Base-by-base conservation (phyloP, 1,139 yeast species). In the Kodamaea anthophila region DNA sequence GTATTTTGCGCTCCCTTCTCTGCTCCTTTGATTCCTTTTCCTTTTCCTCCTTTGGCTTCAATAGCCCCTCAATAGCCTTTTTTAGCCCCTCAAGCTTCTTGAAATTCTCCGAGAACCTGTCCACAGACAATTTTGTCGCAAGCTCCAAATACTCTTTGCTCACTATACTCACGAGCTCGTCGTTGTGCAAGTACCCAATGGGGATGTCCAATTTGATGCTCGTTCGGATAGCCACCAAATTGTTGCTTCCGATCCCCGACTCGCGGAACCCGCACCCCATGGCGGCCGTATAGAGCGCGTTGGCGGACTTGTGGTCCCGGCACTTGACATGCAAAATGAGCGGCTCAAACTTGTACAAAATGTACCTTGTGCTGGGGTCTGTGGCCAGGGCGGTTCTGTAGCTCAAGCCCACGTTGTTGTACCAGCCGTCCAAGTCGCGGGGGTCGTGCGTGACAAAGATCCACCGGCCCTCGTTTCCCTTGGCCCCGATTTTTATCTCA, bases 181-280 rank as follows among this genome's bases (percentile, higher is more conserved):
- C 57, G 1, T 42, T 48, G 5, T 55, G 60, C 8, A 68, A 51
- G 39, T 58, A 74, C 0, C 86, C 94, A 20, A 84, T 70, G 0
- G 94, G 94, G 0, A 77, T 63, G 50, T 84, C 94, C 18, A 84
- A 53, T 42, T 74, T 73, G 34, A 84, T 77, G 9, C 83, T 75
- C 4, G 75, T 80, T 40, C 94, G 61, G 13, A 84, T 77, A 0
- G 85, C 94, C 4, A 84, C 94, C n/a, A 79, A 63, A 43, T 76
- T 71, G 44, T 83, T 83, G 23, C 78, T 69, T 4, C 94, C 93
- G 30, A 85, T 83, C 1, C 96, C 96, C 21, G 85, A 70, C 52
- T 85, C 96, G 45, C 96, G 63, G 46, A 81, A 86, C 5, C 96
- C 96, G 53, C 91, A 78, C 7, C 70, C 68, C 87, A 85, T 80